A percentile compares a stretch with the other conserved stretches of the same genome.
Conservation (phyloP, 2,329 filamentous ascomycete species). For the Cadophora luteo-olivacea region DNA sequence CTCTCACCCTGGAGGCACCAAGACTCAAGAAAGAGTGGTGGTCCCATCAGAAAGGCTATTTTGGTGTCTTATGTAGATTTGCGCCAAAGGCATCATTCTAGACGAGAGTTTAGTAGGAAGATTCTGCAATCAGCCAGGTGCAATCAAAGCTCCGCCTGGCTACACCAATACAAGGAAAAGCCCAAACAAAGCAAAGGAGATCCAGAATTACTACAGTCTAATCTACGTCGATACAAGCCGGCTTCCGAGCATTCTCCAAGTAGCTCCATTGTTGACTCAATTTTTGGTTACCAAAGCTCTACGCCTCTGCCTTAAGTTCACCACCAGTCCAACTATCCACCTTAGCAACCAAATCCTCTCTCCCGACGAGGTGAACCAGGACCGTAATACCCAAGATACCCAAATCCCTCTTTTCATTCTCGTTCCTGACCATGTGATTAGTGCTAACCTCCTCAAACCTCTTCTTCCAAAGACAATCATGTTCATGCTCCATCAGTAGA, state of each 20-base stretch:
- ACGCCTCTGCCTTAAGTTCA: slow-evolving; percentile 7
- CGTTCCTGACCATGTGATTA: neutral
- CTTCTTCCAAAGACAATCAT: slow-evolving; percentile 38
- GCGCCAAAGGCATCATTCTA: too few species aligned
- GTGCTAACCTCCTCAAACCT: slow-evolving; percentile 25
- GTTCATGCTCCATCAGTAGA: slow-evolving; percentile 19
- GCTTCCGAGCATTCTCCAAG: neutral
- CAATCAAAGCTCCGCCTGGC: neutral
- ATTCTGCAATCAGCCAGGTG: too few species aligned
- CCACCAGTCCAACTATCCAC: slow-evolving; percentile 24
- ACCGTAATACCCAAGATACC: slow-evolving; percentile 38
- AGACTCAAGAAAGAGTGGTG: too few species aligned
- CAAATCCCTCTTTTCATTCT: slow-evolving; percentile 12
- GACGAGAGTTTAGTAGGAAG: too few species aligned
- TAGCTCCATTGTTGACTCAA: neutral
- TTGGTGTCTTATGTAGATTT: too few species aligned
- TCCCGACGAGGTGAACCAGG: slow-evolving; percentile 34
- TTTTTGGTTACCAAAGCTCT: neutral
- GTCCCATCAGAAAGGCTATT: too few species aligned
- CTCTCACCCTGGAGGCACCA: neutral
- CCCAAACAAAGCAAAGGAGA: neutral
- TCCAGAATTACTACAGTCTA: slow-evolving; percentile 1
- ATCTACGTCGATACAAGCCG: neutral
- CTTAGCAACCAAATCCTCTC: slow-evolving; percentile 39
- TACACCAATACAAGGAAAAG: neutral